A percentile compares a stretch with the other conserved stretches of the same genome.
phyloP scores from a whole-genome alignment of 441 rosid species.

The Gossypium trilobum region DNA sequence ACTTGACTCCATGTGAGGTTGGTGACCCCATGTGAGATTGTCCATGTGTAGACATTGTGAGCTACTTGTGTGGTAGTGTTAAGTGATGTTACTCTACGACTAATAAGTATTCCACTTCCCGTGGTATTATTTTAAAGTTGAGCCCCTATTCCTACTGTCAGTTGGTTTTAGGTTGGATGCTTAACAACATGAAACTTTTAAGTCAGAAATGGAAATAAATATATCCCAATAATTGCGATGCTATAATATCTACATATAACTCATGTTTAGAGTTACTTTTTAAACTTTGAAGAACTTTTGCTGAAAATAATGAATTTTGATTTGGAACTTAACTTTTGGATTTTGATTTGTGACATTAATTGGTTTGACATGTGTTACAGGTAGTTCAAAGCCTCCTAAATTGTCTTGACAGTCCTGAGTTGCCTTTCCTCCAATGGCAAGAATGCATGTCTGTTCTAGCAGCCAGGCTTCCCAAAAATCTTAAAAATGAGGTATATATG shows the following conservation, averaged over 20 bases:
- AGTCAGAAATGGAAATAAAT: not conserved
- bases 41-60: not conserved
- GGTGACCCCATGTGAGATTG: not conserved
- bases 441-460: slow-evolving; percentile 90
- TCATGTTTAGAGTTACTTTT: not conserved
- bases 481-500: slow-evolving; percentile 59
- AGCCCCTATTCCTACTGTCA: not conserved
- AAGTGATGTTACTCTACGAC: not conserved
- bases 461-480: slow-evolving; percentile 89
- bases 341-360: slow-evolving; percentile 12
- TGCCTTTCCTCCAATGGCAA: slow-evolving; percentile 99
- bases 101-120: not conserved
- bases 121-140: not conserved
- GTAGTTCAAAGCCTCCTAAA: slow-evolving; percentile 84
- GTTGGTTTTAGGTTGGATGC: not conserved
- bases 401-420: slow-evolving; percentile 95
- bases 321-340: not conserved
- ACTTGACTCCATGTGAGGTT: not conserved
- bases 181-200: not conserved
- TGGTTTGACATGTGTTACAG: slow-evolving; percentile 35
- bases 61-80: not conserved
- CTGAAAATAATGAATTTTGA: not conserved
- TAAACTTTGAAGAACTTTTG: not conserved
- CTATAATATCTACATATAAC: not conserved
- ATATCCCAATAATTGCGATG: not conserved